A percentile compares a stretch with the other conserved stretches of the same genome.
These are phyloP conservation scores for Trypanosoma mega DNA, from an alignment of 208 protist genomes.

Conservation along the genomic window DNA sequence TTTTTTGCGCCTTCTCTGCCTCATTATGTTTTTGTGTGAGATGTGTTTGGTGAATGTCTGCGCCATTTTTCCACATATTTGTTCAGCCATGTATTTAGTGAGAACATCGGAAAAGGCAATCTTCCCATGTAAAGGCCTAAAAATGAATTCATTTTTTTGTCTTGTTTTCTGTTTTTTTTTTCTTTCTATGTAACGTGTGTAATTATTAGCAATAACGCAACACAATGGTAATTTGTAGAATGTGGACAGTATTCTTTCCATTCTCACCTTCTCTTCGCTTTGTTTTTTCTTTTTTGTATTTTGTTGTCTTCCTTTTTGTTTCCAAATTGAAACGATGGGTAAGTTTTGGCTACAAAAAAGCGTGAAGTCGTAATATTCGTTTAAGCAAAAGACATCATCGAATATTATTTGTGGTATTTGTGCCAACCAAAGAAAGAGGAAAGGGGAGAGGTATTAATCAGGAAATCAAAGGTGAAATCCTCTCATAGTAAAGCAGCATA, in stretches of 20 bases:
- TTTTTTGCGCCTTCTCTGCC: conserved; percentile 5
- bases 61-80: too few species aligned
- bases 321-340: too few species aligned
- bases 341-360: too few species aligned
- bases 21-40: conserved; percentile 16
- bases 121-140: neutral
- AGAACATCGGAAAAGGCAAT: neutral
- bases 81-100: neutral
- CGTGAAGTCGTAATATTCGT: too few species aligned
- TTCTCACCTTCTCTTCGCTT: neutral
- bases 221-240: neutral
- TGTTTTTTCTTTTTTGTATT: neutral
- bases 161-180: conserved; percentile 14
- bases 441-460: too few species aligned
- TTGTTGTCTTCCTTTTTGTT: neutral
- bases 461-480: too few species aligned
- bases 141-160: neutral
- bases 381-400: too few species aligned
- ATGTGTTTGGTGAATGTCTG: too few species aligned
- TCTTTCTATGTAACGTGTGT: neutral
- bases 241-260: neutral
- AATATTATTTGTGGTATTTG: too few species aligned
- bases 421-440: too few species aligned
- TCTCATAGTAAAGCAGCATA: too few species aligned
- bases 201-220: neutral